Conservation (phyloP, 352 stramenopile species). For the Pythium grandisporangium region DNA sequence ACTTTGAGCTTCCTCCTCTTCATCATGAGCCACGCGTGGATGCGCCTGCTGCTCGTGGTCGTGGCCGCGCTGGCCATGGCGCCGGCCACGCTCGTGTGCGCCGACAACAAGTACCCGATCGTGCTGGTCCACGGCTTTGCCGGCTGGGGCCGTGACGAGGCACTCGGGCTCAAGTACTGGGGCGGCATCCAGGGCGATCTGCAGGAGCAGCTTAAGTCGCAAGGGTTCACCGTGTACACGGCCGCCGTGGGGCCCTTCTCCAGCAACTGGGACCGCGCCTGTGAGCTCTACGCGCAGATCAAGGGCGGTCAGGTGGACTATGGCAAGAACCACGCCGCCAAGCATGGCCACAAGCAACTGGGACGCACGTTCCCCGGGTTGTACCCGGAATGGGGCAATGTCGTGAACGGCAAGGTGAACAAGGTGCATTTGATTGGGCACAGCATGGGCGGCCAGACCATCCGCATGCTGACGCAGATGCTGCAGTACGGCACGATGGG, state of each 20-base stretch:
- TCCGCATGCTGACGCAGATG: constrained; percentile 13
- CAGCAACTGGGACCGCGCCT: constrained; percentile 46
- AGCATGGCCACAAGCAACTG: constrained; percentile 18
- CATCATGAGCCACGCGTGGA: too few relatives aligned
- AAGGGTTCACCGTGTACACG: constrained; percentile 34
- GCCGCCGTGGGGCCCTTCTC: constrained; percentile 36
- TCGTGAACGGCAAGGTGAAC: constrained; percentile 2
- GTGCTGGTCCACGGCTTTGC: constrained; percentile 40
- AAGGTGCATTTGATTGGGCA: constrained; percentile 13
- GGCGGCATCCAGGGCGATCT: constrained; percentile 31
- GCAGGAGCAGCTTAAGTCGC: constrained; percentile 22
- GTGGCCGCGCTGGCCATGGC: background rate
- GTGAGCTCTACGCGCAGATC: constrained; percentile 46
- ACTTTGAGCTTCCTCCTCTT: too few relatives aligned
- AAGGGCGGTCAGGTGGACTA: background rate
- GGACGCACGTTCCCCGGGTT: constrained; percentile 5
- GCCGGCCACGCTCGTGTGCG: background rate
- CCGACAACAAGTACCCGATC: constrained; percentile 28
- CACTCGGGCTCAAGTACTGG: constrained; percentile 48
- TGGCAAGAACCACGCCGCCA: constrained; percentile 14
- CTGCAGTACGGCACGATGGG: constrained; percentile 18
- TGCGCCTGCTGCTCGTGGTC: constrained; percentile 3
- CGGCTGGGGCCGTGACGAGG: constrained; percentile 32
- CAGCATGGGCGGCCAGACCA: constrained; percentile 18
- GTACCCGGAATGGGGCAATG: constrained; percentile 11